A percentile compares a stretch with the other conserved stretches of the same genome.
These are phyloP conservation scores for Linum tenue DNA, from an alignment of 345 rosid genomes.

Conservation along the genomic window DNA sequence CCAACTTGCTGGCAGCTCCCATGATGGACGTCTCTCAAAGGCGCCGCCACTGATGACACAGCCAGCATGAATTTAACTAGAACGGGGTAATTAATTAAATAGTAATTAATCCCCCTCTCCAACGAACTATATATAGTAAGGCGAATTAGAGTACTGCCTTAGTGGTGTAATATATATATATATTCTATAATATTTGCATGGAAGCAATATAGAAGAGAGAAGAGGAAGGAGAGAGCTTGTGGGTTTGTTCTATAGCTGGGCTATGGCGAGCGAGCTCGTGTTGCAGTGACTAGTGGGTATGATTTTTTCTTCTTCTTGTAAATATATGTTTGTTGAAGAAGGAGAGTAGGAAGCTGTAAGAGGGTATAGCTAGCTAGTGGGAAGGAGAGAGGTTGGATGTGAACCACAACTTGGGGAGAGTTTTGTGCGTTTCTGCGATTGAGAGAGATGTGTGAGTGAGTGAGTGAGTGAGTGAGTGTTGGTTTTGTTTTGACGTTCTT, in stretches of 20 bases:
- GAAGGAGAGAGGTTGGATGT: conserved; percentile 26
- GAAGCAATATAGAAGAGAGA: neutral
- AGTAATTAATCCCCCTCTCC: neutral
- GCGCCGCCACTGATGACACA: conserved; percentile 26
- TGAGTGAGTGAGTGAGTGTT: conserved; percentile 10
- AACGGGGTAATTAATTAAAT: neutral
- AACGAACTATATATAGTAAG: neutral
- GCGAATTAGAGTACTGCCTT: too few relatives aligned
- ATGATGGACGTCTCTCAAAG: conserved; percentile 24
- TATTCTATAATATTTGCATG: conserved; percentile 8
- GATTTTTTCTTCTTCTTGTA: conserved; percentile 5
- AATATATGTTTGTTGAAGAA: neutral
- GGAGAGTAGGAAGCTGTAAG: neutral
- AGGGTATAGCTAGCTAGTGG: conserved; percentile 15
- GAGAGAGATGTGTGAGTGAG: conserved; percentile 15
- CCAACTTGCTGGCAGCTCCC: conserved; percentile 33
- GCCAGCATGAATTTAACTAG: conserved; percentile 55
- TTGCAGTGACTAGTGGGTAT: conserved; percentile 8
- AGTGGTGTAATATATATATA: conserved; percentile 17
- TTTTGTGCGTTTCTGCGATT: neutral
- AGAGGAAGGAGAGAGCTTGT: neutral
- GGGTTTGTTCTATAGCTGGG: neutral
- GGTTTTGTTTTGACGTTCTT: conserved; percentile 14
- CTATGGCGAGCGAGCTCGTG: too few relatives aligned
- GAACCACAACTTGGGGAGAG: conserved; percentile 36